Conservation (phyloP, 1,139 yeast species). For the Candida neerlandica region DNA sequence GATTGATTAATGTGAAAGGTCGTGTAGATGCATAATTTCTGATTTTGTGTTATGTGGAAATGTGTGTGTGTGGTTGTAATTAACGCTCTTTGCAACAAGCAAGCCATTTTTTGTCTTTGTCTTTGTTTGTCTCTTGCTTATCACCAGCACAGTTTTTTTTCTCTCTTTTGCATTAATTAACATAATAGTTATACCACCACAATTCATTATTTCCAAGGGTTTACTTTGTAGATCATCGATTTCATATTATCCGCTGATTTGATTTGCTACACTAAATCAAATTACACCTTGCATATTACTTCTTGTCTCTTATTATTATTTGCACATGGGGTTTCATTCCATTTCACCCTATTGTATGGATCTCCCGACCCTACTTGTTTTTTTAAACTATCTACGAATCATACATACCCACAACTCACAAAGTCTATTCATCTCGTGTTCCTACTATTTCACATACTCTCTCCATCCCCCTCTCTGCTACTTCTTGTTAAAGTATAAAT, state of each 20-base stretch:
- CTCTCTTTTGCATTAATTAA: neutral
- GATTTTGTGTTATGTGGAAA: conserved; percentile 5
- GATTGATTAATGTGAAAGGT: too few relatives aligned
- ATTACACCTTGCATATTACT: neutral
- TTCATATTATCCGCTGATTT: neutral
- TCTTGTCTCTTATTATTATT: neutral
- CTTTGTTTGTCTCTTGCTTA: neutral
- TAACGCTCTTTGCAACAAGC: conserved; percentile 6
- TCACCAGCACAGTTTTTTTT: conserved; percentile 1
- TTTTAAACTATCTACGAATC: too few relatives aligned
- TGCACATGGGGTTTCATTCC: conserved; percentile 1
- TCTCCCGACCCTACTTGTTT: too few relatives aligned
- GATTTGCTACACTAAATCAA: conserved; percentile 1
- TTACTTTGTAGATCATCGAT: too few relatives aligned
- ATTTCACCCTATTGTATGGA: too few relatives aligned
- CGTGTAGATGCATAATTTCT: neutral
- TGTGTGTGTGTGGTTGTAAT: neutral
- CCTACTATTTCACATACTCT: too few relatives aligned
- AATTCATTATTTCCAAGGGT: too few relatives aligned
- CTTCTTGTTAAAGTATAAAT: neutral
- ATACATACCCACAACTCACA: neutral
- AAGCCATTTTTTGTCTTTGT: conserved; percentile 8
- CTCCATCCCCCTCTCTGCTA: too few relatives aligned
- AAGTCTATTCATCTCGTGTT: neutral
- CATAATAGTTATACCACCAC: too few relatives aligned